These are phyloP conservation scores for Arabidopsis lyrata DNA, from an alignment of 441 rosid genomes.

Conservation along the genomic window DNA sequence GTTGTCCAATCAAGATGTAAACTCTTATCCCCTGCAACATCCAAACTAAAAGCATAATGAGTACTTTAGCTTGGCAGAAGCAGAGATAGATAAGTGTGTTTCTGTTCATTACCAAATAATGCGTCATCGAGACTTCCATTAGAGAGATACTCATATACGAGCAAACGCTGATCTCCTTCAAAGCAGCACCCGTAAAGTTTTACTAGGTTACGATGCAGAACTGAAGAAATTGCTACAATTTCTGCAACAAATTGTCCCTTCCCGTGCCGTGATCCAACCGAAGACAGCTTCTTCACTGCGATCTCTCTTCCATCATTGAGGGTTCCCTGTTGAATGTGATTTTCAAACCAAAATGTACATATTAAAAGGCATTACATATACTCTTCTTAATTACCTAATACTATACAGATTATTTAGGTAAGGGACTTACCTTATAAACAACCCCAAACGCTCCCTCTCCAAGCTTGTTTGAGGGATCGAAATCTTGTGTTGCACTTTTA, in stretches of 20 bases:
- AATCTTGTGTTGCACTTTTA: constrained; percentile 68
- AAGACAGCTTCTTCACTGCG: constrained; percentile 62
- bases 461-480: constrained; percentile 60
- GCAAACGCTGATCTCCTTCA: constrained; percentile 57
- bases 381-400: neutral
- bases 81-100: neutral
- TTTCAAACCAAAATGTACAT: neutral
- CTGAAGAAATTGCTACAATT: constrained; percentile 67
- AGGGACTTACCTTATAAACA: constrained; percentile 50
- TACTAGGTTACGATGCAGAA: constrained; percentile 79
- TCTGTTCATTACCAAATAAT: constrained; percentile 54
- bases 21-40: constrained; percentile 24
- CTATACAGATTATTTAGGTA: neutral
- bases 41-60: constrained; percentile 22
- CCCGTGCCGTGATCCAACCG: constrained; percentile 59
- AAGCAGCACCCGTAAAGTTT: constrained; percentile 71
- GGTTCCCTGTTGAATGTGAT: constrained; percentile 35
- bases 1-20: constrained; percentile 44
- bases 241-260: constrained; percentile 62
- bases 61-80: constrained; percentile 4
- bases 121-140: constrained; percentile 73
- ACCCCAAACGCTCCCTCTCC: constrained; percentile 87
- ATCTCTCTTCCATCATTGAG: constrained; percentile 58
- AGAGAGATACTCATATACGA: constrained; percentile 70
- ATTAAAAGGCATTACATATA: neutral